A percentile compares a stretch with the other conserved stretches of the same genome.
These are phyloP conservation scores for Dendrobium huoshanense DNA, from an alignment of 106 monocot genomes.

Conservation along the genomic window DNA sequence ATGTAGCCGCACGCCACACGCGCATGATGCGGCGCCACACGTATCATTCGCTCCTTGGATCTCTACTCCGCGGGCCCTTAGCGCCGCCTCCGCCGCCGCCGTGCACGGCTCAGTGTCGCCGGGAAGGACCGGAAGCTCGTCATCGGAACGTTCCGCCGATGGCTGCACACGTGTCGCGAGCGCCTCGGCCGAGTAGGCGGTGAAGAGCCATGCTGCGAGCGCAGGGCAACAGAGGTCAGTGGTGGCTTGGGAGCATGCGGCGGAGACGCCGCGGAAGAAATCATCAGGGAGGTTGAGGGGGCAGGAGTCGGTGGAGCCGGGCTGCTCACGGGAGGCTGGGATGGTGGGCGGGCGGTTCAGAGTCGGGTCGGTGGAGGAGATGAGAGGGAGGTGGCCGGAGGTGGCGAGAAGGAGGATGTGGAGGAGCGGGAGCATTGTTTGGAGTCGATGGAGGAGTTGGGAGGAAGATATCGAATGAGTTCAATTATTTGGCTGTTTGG, in stretches of 20 bases:
- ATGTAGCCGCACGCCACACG: conserved; percentile 37
- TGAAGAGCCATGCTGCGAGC: conserved; percentile 41
- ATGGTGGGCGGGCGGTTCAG: conserved; percentile 20
- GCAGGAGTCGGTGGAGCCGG: conserved; percentile 20
- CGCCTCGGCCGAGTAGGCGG: conserved; percentile 29
- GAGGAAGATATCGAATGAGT: no score
- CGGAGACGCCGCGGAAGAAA: conserved; percentile 33
- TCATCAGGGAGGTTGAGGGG: conserved; percentile 29
- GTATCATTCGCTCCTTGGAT: conserved; percentile 29
- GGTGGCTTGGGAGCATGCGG: conserved; percentile 23
- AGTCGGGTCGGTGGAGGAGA: background rate
- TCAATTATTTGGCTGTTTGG: no score
- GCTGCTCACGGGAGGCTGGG: conserved; percentile 39
- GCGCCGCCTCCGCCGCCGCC: conserved; percentile 20
- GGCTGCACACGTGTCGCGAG: conserved; percentile 9
- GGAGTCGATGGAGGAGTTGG: no score
- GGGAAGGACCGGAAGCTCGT: conserved; percentile 38
- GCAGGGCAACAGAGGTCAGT: conserved; percentile 45
- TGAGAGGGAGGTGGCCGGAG: background rate
- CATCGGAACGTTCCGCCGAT: background rate
- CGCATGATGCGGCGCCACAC: conserved; percentile 39
- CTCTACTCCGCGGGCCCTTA: conserved; percentile 9
- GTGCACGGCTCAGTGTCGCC: conserved; percentile 40
- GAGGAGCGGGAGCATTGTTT: background rate
- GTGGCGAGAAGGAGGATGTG: background rate